Base-by-base conservation (phyloP, 305 asterid species). In the Solanum hybrid region DNA sequence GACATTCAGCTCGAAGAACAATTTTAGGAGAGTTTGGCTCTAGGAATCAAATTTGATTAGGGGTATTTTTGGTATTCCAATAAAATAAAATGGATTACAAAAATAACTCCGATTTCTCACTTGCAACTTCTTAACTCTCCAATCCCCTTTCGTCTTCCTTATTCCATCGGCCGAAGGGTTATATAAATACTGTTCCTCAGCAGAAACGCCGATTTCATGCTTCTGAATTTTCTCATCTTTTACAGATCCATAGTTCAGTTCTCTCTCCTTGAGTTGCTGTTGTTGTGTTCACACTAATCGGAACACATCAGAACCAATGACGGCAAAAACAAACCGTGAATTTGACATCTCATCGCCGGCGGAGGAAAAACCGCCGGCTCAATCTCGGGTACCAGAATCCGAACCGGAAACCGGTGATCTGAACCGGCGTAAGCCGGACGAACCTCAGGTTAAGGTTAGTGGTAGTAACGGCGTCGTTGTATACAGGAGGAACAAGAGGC, bases 401-500 rank as follows among this genome's bases (percentile, higher is more conserved):
- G 32, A 31, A 17, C 32, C 78, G 73, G 90, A 85, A 89, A 6
- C 19, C 88, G 81, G 91, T 82, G 77, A 89, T 91, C 81, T 60
- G n/a, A 19, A 91, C 89, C 42, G 91, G 12, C n/a, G 36, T 51
- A 13, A 5, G 29, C 86, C 42, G 24, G 86, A 29, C 89, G 89
- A 87, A 45, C 15, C 91, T 75, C 87, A 92, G 91, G 92, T 93
- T 86, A 91, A 95, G 94, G 92, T 93, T 82, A 90, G 93, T 69
- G 95, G 22, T 45, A 92, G 92, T 91, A 95, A 93, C 82, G 97
- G 95, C 76, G 92, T 92, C 88, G 93, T 92, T 10, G 98, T 95
- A 56, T 96, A 94, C 89, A 91, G 94, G 78, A 93, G 99, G 93
- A 96, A 89, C 86, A 95, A 93, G 93, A 92, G 95, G 93, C 91